These are phyloP conservation scores for Sarocladium oryzae DNA, from an alignment of 2,329 filamentous ascomycete genomes.

Conservation along the genomic window DNA sequence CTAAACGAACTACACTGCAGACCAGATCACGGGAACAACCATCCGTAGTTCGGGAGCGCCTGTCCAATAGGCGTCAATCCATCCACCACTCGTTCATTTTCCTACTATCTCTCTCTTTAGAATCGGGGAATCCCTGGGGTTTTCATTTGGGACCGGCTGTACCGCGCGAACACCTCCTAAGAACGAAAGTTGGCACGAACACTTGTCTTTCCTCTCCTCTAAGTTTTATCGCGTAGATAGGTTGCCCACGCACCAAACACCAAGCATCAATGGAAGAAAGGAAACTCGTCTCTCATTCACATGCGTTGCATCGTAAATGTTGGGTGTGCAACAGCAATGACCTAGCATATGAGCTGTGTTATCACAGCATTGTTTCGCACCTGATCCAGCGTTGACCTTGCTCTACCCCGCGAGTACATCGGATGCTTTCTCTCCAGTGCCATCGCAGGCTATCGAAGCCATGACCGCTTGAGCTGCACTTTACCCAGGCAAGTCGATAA, in stretches of 20 bases:
- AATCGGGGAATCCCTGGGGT: not conserved
- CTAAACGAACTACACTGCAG: not conserved
- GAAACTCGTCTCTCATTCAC: not conserved
- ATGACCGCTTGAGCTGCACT: no score
- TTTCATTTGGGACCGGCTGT: not conserved
- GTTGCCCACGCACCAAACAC: slow-evolving; percentile 24
- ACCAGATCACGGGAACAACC: no score
- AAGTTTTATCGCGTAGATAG: not conserved
- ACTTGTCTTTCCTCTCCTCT: not conserved
- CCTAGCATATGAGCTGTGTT: no score
- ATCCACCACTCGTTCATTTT: not conserved
- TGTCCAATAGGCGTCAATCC: not conserved
- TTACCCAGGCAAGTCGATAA: no score
- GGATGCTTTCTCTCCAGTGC: no score
- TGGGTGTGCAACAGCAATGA: no score
- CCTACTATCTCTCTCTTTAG: not conserved
- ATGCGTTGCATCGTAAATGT: no score
- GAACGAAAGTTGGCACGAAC: not conserved
- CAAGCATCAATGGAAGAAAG: slow-evolving; percentile 11
- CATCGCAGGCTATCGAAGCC: no score
- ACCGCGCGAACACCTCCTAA: not conserved
- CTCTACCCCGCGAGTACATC: no score
- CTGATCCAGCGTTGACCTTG: not conserved
- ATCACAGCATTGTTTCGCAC: no score
- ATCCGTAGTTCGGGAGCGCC: not conserved